Base-by-base conservation (phyloP, 768 basidiomycete genomes). In the Psilocybe cubensis region DNA sequence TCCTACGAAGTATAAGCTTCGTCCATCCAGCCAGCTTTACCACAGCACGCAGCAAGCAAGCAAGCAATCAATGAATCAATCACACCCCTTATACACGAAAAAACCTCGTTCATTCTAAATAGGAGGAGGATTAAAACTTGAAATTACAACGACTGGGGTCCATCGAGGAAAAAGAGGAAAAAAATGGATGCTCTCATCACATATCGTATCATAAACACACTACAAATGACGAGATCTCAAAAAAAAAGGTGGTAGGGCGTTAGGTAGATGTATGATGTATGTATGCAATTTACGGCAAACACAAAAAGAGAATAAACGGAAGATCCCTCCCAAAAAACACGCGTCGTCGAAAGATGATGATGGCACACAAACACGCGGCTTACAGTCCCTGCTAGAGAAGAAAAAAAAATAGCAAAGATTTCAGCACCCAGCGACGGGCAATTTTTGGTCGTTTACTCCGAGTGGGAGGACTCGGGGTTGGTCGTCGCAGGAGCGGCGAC, bases 401-500 rank as follows among this genome's bases (percentile, higher is more conserved):
- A 45, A 17, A 25, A 47, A 52, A 18, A 52, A 50, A 48, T n/a
- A n/a, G n/a, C n/a, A n/a, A n/a, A n/a, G n/a, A n/a, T n/a, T n/a
- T n/a, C n/a, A n/a, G n/a, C n/a, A n/a, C n/a, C n/a, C n/a, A n/a
- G n/a, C n/a, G n/a, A n/a, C n/a, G n/a, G n/a, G n/a, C n/a, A n/a
- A n/a, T n/a, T n/a, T n/a, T n/a, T n/a, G n/a, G n/a, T n/a, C n/a
- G 56, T 60, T 71, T 69, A 75, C 67, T 75, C 73, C 56, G 63
- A 60, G 61, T 67, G 66, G 29, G 64, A 45, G 42, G 69, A 59
- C 60, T 74, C 78, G 52, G 83, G 78, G 27, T 83, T 85, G 59
- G 85, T 80, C 56, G 82, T 80, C 25, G 79, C 75, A 35, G 81
- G 75, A 35, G 77, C 75, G 52, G 78, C 78, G 57, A 78, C 72